A percentile compares a stretch with the other conserved stretches of the same genome.
These are phyloP conservation scores for Oryza meyeriana DNA, from an alignment of 176 grass and related monocot species.

Conservation along the genomic window DNA sequence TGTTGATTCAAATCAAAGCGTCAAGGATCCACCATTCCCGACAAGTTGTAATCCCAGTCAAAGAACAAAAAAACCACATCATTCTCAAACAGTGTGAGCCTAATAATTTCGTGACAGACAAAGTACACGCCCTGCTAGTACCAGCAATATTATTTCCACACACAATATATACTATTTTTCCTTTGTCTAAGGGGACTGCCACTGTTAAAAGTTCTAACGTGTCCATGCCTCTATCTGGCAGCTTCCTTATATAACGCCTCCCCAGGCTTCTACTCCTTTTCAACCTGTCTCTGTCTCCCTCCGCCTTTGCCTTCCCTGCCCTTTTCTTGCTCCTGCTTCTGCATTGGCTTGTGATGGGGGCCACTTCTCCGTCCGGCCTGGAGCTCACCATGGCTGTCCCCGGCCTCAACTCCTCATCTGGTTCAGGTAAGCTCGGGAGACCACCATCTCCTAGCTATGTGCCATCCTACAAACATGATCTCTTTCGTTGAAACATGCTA, in stretches of 20 bases:
- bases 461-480: neutral
- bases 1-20: neutral
- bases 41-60: slow-evolving; percentile 12
- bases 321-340: slow-evolving; percentile 21
- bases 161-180: neutral
- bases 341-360: slow-evolving; percentile 53
- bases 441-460: neutral
- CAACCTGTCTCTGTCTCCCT: slow-evolving; percentile 48
- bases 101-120: slow-evolving; percentile 40
- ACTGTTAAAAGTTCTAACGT: slow-evolving; percentile 28
- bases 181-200: neutral
- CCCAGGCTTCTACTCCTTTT: slow-evolving; percentile 48
- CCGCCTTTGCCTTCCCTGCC: slow-evolving; percentile 29
- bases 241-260: slow-evolving; percentile 46
- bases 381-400: slow-evolving; percentile 98
- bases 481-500: neutral
- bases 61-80: slow-evolving; percentile 34
- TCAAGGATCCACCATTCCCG: neutral
- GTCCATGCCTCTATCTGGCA: neutral
- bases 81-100: slow-evolving; percentile 21
- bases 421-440: slow-evolving; percentile 55
- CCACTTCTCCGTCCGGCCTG: slow-evolving; percentile 61
- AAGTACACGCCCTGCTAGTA: slow-evolving; percentile 43
- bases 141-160: neutral
- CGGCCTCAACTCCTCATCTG: slow-evolving; percentile 72